Percentiles rank a stretch among this genome's conserved stretches.
phyloP scores from a whole-genome alignment of 78 protist genomes.

The Planoprotostelium fungivorum region DNA sequence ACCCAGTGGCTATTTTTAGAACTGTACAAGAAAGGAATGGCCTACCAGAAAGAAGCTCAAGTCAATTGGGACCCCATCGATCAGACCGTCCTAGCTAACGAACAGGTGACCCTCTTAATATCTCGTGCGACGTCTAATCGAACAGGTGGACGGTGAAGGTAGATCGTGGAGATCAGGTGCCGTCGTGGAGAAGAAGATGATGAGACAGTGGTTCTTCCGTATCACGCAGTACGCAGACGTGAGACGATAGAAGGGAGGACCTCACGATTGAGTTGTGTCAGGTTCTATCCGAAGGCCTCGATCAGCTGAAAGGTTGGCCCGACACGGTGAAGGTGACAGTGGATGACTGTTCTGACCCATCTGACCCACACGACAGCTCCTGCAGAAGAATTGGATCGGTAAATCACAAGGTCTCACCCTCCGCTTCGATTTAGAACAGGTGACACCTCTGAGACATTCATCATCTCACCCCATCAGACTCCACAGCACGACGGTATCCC shows the following conservation, averaged over 20 bases:
- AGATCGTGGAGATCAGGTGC: slow-evolving; percentile 89
- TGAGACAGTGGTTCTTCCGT: slow-evolving; percentile 79
- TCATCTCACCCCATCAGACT: neutral
- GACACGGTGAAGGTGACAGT: slow-evolving; percentile 54
- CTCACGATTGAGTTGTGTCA: too few relatives aligned
- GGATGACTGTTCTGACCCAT: neutral
- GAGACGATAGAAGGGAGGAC: too few relatives aligned
- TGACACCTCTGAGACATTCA: neutral
- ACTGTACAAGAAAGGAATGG: slow-evolving; percentile 68
- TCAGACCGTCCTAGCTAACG: slow-evolving; percentile 91
- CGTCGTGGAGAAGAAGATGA: slow-evolving; percentile 55
- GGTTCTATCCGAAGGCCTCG: slow-evolving; percentile 51
- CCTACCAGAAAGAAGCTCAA: slow-evolving; percentile 58
- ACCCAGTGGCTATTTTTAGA: slow-evolving; percentile 90
- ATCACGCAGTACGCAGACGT: slow-evolving; percentile 73
- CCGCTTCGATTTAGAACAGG: slow-evolving; percentile 16
- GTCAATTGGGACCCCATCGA: slow-evolving; percentile 91
- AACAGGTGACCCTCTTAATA: slow-evolving; percentile 40
- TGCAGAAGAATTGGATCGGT: slow-evolving; percentile 92
- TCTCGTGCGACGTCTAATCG: neutral
- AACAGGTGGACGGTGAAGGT: slow-evolving; percentile 75
- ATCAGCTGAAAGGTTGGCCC: slow-evolving; percentile 77
- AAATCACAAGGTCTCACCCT: slow-evolving; percentile 55
- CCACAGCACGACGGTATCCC: neutral
- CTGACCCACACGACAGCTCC: neutral